A percentile compares a stretch with the other conserved stretches of the same genome.
phyloP scores from a whole-genome alignment of 805 yeast species.

The Candida palmyrensis region DNA sequence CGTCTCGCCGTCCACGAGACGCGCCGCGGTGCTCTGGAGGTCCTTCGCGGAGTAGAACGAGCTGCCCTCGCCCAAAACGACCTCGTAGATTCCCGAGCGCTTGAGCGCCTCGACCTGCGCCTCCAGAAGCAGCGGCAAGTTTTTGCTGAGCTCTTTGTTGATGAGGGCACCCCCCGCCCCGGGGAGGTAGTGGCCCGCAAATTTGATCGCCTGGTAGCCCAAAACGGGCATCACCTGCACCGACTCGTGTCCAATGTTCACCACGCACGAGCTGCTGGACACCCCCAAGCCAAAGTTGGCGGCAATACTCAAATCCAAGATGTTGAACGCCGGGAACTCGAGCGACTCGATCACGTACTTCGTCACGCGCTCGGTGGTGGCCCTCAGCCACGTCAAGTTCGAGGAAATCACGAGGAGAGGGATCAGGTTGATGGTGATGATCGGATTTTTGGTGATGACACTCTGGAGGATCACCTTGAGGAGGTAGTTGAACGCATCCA shows the following conservation, averaged over 20 bases:
- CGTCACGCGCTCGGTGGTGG: conserved; percentile 63
- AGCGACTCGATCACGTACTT: conserved; percentile 71
- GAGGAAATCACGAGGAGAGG: conserved; percentile 69
- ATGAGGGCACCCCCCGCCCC: conserved; percentile 63
- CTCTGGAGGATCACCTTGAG: conserved; percentile 42
- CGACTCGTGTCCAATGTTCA: conserved; percentile 74
- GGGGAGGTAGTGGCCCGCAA: conserved; percentile 44
- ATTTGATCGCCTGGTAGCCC: conserved; percentile 59
- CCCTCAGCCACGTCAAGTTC: conserved; percentile 59
- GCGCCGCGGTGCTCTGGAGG: conserved; percentile 12
- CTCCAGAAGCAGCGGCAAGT: conserved; percentile 53
- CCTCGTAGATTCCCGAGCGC: conserved; percentile 71
- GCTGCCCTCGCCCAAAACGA: conserved; percentile 62
- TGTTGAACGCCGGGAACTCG: conserved; percentile 66
- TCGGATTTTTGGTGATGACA: conserved; percentile 31
- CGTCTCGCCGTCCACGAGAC: conserved; percentile 9
- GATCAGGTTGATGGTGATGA: conserved; percentile 54
- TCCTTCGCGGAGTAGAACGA: conserved; percentile 60
- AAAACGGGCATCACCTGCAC: conserved; percentile 78
- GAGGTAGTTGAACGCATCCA: conserved; percentile 65
- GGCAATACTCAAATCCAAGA: conserved; percentile 64
- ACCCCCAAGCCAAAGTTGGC: conserved; percentile 70
- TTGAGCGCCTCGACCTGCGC: conserved; percentile 73
- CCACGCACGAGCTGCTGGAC: conserved; percentile 60
- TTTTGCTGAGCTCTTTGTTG: conserved; percentile 44